Evolutionary conservation across 768 basidiomycete genomes (phyloP).

Genomic region (Leucosporidium creatinivorum): DNA sequence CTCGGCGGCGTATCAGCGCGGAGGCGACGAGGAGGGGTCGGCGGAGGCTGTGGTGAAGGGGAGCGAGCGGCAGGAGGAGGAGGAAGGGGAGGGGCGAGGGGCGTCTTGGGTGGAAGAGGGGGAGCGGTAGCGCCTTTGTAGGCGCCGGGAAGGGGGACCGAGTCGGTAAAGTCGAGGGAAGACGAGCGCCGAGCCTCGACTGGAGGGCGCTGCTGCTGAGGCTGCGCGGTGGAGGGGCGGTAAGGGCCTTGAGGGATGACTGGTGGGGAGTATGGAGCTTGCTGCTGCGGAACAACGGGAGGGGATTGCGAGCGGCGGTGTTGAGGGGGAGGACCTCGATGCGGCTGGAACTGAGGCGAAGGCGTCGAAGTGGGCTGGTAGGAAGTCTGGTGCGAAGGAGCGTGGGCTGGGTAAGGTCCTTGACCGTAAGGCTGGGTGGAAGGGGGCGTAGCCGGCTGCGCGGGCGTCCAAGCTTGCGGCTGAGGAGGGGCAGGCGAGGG

Average conservation of each 20-base stretch:
- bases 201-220: not conserved
- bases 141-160: too few species aligned
- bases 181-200: too few species aligned
- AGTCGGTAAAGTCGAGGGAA: too few species aligned
- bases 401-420: too few species aligned
- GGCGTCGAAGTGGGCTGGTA: too few species aligned
- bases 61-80: not conserved
- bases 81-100: not conserved
- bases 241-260: not conserved
- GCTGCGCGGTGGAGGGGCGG: not conserved
- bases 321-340: not conserved
- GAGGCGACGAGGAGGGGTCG: too few species aligned
- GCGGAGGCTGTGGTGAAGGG: not conserved
- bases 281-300: not conserved
- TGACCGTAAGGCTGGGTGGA: too few species aligned
- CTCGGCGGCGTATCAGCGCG: not conserved
- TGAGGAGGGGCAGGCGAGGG: not conserved
- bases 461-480: too few species aligned
- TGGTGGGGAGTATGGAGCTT: not conserved
- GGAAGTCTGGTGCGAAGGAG: too few species aligned
- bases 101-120: not conserved
- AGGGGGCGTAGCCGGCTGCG: too few species aligned
- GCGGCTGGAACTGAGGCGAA: too few species aligned
- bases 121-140: not conserved
- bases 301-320: not conserved